phyloP scores from a whole-genome alignment of 139 green algal species.

The Microglena sp. region DNA sequence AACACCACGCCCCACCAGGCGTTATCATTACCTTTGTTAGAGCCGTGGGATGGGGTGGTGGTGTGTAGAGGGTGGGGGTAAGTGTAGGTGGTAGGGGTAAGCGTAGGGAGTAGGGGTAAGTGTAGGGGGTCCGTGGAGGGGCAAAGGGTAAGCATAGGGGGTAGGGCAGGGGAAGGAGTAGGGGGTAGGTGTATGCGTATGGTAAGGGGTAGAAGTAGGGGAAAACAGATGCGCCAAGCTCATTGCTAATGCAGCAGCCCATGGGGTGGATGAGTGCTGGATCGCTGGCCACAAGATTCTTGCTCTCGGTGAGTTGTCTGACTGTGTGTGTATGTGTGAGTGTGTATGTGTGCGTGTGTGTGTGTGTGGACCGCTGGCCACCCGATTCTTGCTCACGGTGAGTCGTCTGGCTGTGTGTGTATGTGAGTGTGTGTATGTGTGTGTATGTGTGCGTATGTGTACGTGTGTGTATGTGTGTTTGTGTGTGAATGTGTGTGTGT shows the following conservation, averaged over 20 bases:
- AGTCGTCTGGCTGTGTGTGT: not conserved
- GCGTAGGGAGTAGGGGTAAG: too few relatives aligned
- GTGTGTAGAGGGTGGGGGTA: too few relatives aligned
- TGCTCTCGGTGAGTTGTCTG: conserved; percentile 30
- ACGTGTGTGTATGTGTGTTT: not conserved
- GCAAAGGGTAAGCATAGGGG: too few relatives aligned
- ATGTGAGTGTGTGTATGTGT: not conserved
- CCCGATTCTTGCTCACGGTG: not conserved
- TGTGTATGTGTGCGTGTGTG: not conserved
- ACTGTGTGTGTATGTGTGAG: not conserved
- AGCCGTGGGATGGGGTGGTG: too few relatives aligned
- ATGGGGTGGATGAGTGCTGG: conserved; percentile 63
- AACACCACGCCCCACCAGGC: too few relatives aligned
- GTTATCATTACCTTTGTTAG: too few relatives aligned
- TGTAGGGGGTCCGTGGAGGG: too few relatives aligned
- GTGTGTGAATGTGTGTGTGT: not conserved
- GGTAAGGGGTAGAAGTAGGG: too few relatives aligned
- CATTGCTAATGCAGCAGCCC: conserved; percentile 46
- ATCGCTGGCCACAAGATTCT: conserved; percentile 69
- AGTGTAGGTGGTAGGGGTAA: too few relatives aligned
- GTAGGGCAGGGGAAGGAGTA: too few relatives aligned
- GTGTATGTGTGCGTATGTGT: conserved; percentile 1
- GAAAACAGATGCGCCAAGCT: conserved; percentile 46
- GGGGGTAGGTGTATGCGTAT: too few relatives aligned
- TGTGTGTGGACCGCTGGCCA: not conserved